Conservation (phyloP, 257 asterid species). For the Asclepias syriaca region DNA sequence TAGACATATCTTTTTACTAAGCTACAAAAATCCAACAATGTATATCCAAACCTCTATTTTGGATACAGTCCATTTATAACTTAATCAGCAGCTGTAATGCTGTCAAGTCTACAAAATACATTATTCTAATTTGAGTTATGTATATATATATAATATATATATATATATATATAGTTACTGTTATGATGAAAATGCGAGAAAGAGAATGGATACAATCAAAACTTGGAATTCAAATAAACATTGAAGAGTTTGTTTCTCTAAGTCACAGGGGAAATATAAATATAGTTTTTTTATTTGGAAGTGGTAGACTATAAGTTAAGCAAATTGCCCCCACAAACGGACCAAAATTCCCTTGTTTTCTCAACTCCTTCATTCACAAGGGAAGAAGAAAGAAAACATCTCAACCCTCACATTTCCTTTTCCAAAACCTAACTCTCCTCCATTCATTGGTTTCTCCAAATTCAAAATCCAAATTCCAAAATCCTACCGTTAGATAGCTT, state of each 20-base stretch:
- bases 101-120: not conserved
- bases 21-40: not conserved
- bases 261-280: not conserved
- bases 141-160: too few relatives aligned
- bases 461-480: not conserved
- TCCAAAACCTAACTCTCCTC: conserved; percentile 35
- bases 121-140: too few relatives aligned
- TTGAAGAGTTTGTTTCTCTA: conserved; percentile 7
- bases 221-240: conserved; percentile 12
- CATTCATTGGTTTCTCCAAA: conserved; percentile 22
- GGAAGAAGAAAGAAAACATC: conserved; percentile 32
- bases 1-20: not conserved
- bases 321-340: conserved; percentile 40
- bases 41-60: not conserved
- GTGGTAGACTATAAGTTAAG: conserved; percentile 61
- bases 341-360: conserved; percentile 19
- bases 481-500: conserved; percentile 42
- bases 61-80: not conserved
- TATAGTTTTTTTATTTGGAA: conserved; percentile 15
- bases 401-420: conserved; percentile 38
- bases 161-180: not conserved
- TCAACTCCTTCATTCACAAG: conserved; percentile 45
- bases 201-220: conserved; percentile 2
- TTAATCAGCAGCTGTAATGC: not conserved
- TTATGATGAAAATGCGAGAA: conserved; percentile 2